Evolutionary conservation across 2,329 filamentous ascomycete species (phyloP).

Genomic region (Clarireedia monteithiana): DNA sequence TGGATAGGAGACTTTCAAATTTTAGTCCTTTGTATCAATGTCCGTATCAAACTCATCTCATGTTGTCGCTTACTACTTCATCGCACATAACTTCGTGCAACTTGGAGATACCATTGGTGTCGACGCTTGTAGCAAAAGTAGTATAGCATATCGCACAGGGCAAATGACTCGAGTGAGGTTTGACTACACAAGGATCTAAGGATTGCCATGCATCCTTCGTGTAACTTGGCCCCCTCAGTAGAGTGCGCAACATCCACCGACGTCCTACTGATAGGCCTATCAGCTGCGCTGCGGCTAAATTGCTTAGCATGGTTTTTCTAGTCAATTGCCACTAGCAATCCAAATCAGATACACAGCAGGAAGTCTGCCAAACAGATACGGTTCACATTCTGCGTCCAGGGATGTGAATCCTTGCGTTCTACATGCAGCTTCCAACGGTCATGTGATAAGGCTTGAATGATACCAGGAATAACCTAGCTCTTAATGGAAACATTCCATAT

Average conservation of each 20-base stretch:
- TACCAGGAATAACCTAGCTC: background rate
- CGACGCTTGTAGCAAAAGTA: background rate
- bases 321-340: background rate
- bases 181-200: background rate
- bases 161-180: background rate
- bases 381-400: conserved; percentile 1
- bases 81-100: too few relatives aligned
- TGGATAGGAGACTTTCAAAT: background rate
- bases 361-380: background rate
- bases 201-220: conserved; percentile 5
- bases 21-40: too few relatives aligned
- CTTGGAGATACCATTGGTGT: too few relatives aligned
- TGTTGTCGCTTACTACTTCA: background rate
- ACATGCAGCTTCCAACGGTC: conserved; percentile 11
- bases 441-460: conserved; percentile 11
- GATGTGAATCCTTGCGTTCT: conserved; percentile 10
- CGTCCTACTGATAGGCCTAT: background rate
- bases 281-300: conserved; percentile 3
- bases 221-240: background rate
- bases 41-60: background rate
- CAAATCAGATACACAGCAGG: background rate
- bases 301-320: background rate
- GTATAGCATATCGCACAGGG: background rate
- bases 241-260: conserved; percentile 2
- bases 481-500: too few relatives aligned